A percentile compares a stretch with the other conserved stretches of the same genome.
Conservation (phyloP, 495 filamentous ascomycete species). For the Tuber brumale region DNA sequence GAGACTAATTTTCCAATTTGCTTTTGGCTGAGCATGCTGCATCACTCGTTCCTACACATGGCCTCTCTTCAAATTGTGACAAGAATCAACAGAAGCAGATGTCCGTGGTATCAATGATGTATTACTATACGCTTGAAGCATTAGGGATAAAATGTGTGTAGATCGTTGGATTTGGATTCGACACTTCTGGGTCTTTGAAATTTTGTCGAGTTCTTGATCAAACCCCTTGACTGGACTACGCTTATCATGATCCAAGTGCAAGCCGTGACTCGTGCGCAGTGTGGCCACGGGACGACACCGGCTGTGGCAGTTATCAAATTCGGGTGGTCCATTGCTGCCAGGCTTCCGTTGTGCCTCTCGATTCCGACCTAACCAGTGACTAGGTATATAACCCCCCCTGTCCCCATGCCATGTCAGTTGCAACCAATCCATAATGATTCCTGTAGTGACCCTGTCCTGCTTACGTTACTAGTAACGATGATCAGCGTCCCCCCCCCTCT, state of each 20-base stretch:
- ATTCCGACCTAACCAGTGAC: too few relatives aligned
- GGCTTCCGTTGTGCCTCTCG: too few relatives aligned
- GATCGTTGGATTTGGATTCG: slow-evolving; percentile 1
- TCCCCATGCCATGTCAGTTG: too few relatives aligned
- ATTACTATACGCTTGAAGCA: not conserved
- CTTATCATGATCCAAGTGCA: not conserved
- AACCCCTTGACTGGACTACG: too few relatives aligned
- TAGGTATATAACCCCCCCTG: too few relatives aligned
- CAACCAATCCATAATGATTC: too few relatives aligned
- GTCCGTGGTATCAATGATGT: not conserved
- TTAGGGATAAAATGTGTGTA: not conserved
- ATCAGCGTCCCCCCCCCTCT: too few relatives aligned
- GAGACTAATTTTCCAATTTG: not conserved
- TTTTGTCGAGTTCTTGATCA: too few relatives aligned
- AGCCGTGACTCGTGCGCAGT: not conserved
- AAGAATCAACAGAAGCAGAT: not conserved
- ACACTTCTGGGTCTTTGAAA: not conserved
- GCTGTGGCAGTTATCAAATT: not conserved
- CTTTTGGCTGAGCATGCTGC: not conserved
- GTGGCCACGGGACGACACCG: not conserved
- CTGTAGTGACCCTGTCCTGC: too few relatives aligned
- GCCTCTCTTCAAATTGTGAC: not conserved
- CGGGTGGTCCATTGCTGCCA: too few relatives aligned
- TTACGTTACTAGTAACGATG: too few relatives aligned
- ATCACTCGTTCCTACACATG: not conserved